Evolutionary conservation across 164 flowering plant species (phyloP).

Genomic region (Warburgia ugandensis): DNA sequence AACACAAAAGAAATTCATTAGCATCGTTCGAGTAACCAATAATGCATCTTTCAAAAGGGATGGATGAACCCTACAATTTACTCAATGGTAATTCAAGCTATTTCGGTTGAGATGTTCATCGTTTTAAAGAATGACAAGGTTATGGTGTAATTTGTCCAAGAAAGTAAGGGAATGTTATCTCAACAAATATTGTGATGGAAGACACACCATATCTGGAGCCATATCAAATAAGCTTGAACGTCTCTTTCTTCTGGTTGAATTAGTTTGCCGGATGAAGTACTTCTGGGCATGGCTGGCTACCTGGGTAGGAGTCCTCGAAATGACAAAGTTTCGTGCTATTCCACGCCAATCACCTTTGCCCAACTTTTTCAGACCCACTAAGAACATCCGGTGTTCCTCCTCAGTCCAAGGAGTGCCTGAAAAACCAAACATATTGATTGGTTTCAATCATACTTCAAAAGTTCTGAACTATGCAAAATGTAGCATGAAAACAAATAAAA

Average conservation of each 20-base stretch:
- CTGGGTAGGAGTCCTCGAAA: conserved; percentile 87
- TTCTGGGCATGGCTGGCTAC: conserved; percentile 99
- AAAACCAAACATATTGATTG: conserved; percentile 1
- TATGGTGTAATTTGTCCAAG: too few relatives aligned
- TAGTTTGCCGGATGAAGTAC: conserved; percentile 73
- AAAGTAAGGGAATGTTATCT: neutral
- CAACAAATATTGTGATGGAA: neutral
- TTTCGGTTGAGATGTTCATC: too few relatives aligned
- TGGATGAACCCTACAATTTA: too few relatives aligned
- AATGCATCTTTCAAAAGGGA: too few relatives aligned
- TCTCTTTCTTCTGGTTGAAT: conserved; percentile 62
- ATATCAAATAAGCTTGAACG: conserved; percentile 90
- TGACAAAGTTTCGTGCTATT: conserved; percentile 65
- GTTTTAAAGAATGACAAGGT: too few relatives aligned
- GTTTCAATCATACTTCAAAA: neutral
- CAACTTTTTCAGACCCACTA: conserved; percentile 76
- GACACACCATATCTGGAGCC: conserved; percentile 62
- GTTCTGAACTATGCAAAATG: neutral
- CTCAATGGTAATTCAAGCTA: too few relatives aligned
- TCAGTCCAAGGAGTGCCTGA: conserved; percentile 93
- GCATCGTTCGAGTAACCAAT: too few relatives aligned
- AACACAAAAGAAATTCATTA: too few relatives aligned
- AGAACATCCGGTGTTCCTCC: conserved; percentile 78
- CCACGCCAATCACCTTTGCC: conserved; percentile 99
- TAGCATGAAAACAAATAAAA: neutral